Base-by-base conservation (phyloP, 139 green algal genomes). In the Chlamydomonas asymmetrica region DNA sequence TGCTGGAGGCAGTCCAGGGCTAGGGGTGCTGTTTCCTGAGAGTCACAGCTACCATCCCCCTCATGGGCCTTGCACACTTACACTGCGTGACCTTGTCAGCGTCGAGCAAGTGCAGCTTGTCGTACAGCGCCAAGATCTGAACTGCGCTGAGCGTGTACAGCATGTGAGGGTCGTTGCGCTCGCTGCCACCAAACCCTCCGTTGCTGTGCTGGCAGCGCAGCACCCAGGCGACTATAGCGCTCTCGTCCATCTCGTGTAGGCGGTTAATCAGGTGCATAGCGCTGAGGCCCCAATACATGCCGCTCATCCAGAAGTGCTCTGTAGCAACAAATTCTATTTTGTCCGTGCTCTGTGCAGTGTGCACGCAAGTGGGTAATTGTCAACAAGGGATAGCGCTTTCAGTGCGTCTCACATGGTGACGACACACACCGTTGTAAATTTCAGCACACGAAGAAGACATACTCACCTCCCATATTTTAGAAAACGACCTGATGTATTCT, bases 211-310 rank as follows among this genome's bases (percentile, higher is more conserved):
- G 85, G 74, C 91, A 97, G 63, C 63, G 71, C 48, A 90, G 63
- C 71, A 98, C 84, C 88, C 90, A 97, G 5, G 48, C 38, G 10
- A 82, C 8, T 32, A 86, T 76, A 4, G 81, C 78, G 9, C 76
- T 49, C 37, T 74, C 39, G 64, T 97, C 89, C 82, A 98, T 87
- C 4, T 88, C 75, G 4, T 92, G 66, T 18, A 94, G 71, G 0
- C 76, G 48, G 6, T 84, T 89, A 57, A 99, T 54, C 25, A 98
- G 77, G 34, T 85, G 68, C 86, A 99, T 85, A 7, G 93, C 92
- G 9, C 92, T 92, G 8, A 98, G 72, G n/a, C 95, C 96, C 96
- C 96, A 99, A 81, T 99, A 99, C 59, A 97, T 90, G 48, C 96
- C 96, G 66, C 88, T 96, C 89, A 99, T 92, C 63, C 96, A 91